A percentile compares a stretch with the other conserved stretches of the same genome.
phyloP scores from a whole-genome alignment of 2,329 filamentous ascomycete species.

The Xylaria sp. region DNA sequence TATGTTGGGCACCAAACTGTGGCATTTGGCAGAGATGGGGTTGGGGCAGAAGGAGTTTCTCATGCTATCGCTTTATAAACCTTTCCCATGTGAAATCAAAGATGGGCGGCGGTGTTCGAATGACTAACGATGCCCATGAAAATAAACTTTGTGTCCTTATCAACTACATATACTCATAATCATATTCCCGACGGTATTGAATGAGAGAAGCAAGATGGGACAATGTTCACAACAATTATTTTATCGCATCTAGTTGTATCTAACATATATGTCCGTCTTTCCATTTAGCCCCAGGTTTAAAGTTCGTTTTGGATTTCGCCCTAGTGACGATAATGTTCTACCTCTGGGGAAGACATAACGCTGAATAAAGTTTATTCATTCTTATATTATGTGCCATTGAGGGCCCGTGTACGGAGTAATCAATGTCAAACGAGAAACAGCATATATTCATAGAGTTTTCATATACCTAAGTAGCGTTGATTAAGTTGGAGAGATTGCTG shows the following conservation, averaged over 20 bases:
- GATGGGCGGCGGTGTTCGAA: not conserved
- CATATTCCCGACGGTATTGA: not conserved
- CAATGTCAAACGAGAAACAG: too few species aligned
- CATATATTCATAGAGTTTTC: too few species aligned
- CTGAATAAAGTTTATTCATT: too few species aligned
- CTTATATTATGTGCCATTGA: too few species aligned
- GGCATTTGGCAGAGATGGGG: constrained; percentile 56
- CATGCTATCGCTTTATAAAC: not conserved
- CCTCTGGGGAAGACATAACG: not conserved
- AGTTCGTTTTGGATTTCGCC: not conserved
- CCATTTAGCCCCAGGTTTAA: not conserved
- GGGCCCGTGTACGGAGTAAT: too few species aligned
- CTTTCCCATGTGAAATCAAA: not conserved
- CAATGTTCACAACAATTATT: constrained; percentile 62
- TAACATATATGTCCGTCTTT: not conserved
- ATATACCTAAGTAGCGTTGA: too few species aligned
- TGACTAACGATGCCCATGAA: not conserved
- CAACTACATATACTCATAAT: not conserved
- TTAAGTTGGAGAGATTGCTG: too few species aligned
- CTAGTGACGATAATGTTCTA: not conserved
- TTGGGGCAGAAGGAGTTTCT: not conserved
- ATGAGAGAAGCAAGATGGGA: too few species aligned
- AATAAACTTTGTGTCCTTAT: not conserved
- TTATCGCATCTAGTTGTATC: constrained; percentile 26
- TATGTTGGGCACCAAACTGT: constrained; percentile 56